Percentiles rank a stretch among this genome's conserved stretches.
These are phyloP conservation scores for Solanum ossicruentum DNA, from an alignment of 257 asterid genomes.

Conservation along the genomic window DNA sequence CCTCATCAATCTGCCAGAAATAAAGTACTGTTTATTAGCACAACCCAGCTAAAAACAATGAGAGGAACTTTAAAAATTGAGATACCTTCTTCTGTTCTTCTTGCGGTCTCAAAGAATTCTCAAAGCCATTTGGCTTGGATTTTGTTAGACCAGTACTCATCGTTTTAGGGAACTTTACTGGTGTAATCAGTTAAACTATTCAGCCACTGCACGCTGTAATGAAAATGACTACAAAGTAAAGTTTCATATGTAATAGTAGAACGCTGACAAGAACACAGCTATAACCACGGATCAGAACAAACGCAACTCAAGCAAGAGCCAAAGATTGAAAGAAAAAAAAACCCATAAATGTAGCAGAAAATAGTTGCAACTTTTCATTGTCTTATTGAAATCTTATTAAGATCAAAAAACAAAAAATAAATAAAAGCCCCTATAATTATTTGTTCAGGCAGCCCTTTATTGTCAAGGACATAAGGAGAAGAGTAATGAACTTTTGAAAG, in stretches of 20 bases:
- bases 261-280: background rate
- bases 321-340: background rate
- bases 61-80: background rate
- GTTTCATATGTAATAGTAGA: background rate
- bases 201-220: background rate
- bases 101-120: conserved; percentile 27
- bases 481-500: background rate
- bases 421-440: background rate
- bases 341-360: background rate
- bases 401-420: background rate
- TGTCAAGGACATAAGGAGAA: background rate
- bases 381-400: background rate
- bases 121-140: conserved; percentile 23
- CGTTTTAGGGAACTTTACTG: conserved; percentile 1
- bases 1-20: conserved; percentile 58
- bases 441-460: background rate
- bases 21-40: background rate
- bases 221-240: background rate
- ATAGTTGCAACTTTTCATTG: background rate
- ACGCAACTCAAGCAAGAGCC: background rate
- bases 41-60: background rate
- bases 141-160: conserved; percentile 32
- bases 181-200: background rate
- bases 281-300: background rate
- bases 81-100: conserved; percentile 50